Evolutionary conservation across 306 rosid species (phyloP).

Genomic region (Cucurbita maxima): DNA sequence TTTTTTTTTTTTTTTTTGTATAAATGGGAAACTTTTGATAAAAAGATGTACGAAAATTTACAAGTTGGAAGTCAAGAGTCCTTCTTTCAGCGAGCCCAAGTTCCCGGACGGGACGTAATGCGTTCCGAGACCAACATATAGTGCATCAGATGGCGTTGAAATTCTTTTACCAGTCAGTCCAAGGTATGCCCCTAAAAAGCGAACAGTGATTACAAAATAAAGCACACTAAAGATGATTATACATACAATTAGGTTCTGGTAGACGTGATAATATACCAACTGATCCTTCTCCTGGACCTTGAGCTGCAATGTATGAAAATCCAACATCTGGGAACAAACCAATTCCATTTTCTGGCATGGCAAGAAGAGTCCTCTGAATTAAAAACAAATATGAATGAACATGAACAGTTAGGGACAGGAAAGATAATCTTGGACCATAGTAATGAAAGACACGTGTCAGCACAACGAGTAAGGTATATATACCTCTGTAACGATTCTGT

Average conservation of each 20-base stretch:
- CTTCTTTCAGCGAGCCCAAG: conserved; percentile 66
- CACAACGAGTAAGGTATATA: conserved; percentile 6
- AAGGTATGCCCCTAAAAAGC: conserved; percentile 69
- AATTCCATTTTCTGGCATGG: conserved; percentile 99
- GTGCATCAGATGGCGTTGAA: conserved; percentile 74
- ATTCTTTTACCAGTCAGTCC: conserved; percentile 93
- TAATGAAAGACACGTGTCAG: background rate
- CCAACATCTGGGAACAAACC: conserved; percentile 97
- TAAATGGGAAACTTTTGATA: background rate
- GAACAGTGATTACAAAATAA: background rate
- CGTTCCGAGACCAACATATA: conserved; percentile 80
- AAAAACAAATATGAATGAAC: background rate
- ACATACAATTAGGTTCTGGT: background rate
- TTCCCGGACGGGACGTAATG: conserved; percentile 85
- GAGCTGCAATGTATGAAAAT: conserved; percentile 80
- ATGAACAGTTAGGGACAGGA: conserved; percentile 4
- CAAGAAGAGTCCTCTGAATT: conserved; percentile 78
- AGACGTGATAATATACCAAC: conserved; percentile 36
- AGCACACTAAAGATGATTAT: conserved; percentile 3
- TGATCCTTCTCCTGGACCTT: conserved; percentile 92
- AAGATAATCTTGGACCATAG: background rate
- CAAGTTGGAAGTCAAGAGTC: conserved; percentile 68
- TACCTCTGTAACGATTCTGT: conserved; percentile 88
- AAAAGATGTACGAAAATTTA: conserved; percentile 23
- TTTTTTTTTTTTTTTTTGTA: too few species aligned